phyloP scores from a whole-genome alignment of 768 basidiomycete genomes.

The Boletus patriciae region DNA sequence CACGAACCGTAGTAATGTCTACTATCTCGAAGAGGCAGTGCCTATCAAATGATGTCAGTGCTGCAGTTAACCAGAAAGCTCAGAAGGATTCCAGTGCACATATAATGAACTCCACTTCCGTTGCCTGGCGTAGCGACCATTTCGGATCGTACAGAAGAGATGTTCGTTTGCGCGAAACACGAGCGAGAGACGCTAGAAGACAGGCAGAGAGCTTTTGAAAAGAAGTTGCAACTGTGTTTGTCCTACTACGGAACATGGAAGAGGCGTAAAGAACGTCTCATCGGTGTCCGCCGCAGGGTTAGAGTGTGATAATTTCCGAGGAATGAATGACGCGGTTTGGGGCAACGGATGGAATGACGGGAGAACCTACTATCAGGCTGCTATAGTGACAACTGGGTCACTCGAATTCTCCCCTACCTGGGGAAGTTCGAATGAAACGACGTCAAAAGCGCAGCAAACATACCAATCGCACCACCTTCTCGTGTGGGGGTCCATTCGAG shows the following conservation, averaged over 20 bases:
- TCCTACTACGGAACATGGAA: conserved; percentile 2
- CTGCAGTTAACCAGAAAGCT: conserved; percentile 13
- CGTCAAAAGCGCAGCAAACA: conserved; percentile 22
- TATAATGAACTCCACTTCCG: conserved; percentile 18
- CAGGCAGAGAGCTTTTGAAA: background rate
- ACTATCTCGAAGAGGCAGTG: conserved; percentile 15
- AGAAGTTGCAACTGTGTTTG: conserved; percentile 3
- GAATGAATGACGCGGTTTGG: conserved; percentile 22
- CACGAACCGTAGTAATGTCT: conserved; percentile 1
- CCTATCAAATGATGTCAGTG: conserved; percentile 27
- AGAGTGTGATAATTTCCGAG: conserved; percentile 27
- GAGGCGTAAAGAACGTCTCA: conserved; percentile 13
- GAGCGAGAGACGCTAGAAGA: conserved; percentile 14
- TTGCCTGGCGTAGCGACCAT: conserved; percentile 10
- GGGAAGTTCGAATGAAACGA: conserved; percentile 26
- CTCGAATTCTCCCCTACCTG: conserved; percentile 9
- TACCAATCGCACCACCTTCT: conserved; percentile 23
- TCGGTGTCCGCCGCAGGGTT: conserved; percentile 8
- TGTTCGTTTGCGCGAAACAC: background rate
- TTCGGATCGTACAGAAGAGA: conserved; percentile 14
- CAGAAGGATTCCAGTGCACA: conserved; percentile 11
- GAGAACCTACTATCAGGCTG: conserved; percentile 8
- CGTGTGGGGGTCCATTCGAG: conserved; percentile 18
- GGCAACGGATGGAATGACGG: conserved; percentile 14
- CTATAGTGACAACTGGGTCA: conserved; percentile 7